Evolutionary conservation across 2,329 filamentous ascomycete genomes (phyloP).

Genomic region (Tolypocladium nubicola): DNA sequence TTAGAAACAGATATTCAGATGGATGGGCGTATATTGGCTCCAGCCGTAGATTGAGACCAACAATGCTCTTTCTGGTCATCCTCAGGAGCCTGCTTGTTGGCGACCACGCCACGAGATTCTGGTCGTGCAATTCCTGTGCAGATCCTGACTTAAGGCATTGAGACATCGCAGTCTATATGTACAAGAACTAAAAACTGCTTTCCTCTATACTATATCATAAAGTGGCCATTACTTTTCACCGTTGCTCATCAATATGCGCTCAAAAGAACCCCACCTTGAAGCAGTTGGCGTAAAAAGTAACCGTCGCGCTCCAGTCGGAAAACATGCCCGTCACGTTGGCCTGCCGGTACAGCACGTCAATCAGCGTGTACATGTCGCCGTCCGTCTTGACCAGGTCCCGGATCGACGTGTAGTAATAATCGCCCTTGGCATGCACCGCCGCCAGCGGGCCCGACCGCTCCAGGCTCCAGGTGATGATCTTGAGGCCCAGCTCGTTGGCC

Average conservation of each 20-base stretch:
- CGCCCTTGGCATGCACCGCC: slow-evolving; percentile 30
- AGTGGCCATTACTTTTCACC: background rate
- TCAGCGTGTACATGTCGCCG: slow-evolving; percentile 55
- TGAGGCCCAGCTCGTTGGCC: slow-evolving; percentile 49
- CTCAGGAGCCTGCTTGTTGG: too few species aligned
- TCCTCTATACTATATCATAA: background rate
- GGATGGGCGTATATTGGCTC: too few species aligned
- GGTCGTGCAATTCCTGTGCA: too few species aligned
- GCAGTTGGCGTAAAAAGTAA: slow-evolving; percentile 64
- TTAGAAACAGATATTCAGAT: too few species aligned
- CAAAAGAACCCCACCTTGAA: slow-evolving; percentile 27
- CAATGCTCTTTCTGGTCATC: too few species aligned
- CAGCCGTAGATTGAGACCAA: too few species aligned
- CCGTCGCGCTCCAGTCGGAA: slow-evolving; percentile 58
- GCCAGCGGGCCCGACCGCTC: slow-evolving; percentile 54
- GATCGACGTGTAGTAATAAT: slow-evolving; percentile 48
- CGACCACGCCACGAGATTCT: too few species aligned
- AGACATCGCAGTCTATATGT: background rate
- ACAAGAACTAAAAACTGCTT: background rate
- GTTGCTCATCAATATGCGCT: background rate
- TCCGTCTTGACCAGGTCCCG: slow-evolving; percentile 46
- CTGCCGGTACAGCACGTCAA: slow-evolving; percentile 52
- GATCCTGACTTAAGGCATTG: too few species aligned
- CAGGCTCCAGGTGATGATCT: slow-evolving; percentile 59
- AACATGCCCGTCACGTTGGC: slow-evolving; percentile 54